Base-by-base conservation (phyloP, 2,329 filamentous ascomycete genomes). In the Aureobasidium lini region DNA sequence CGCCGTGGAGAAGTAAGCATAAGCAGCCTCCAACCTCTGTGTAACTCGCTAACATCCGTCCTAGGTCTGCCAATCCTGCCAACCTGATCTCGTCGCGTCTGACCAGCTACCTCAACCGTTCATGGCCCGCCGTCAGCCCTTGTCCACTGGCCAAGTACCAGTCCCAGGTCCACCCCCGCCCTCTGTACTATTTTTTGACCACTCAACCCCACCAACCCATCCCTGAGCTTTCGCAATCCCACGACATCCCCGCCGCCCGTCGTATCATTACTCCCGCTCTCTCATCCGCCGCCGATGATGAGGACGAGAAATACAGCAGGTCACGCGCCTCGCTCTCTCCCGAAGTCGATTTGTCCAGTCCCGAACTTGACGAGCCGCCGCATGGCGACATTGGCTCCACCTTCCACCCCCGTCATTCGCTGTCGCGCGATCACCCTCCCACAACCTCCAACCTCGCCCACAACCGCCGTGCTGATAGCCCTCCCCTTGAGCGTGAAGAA, bases 131-230 rank as follows among this genome's bases (percentile, higher is more conserved):
- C 7, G 76, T 86, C 54, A 81, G 87, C 53, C 90, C 88, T 57
- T 97, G 94, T 74, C 93, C 94, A 3, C 77, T 97, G 59, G 90
- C 89, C 54, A 97, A 97, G 76, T 90, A 96, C 74, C 84, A 96
- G 58, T 90, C 96, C 71, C 86, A 89, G 42, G 88, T 93, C 43
- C 93, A 97, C 71, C 94, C 94, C 18, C 88, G 93, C 70, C 90
- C 94, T 73, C 92, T 95, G 48, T 97, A 96, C 79, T 97, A 95
- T 76, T 97, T 92, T 76, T 83, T 99, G 62, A 95, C 90, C 40
- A 95, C 89, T n/a, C 87, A 82, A 69, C 85, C 89, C 48, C 89
- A 88, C 69, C 90, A 93, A 70, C 84, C 90, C 39, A 84, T 97
- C 18, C 90, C 90, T 2, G 83, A 88, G 64, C 76, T 70, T 64